Conservation (phyloP, 768 basidiomycete species). For the Lentinula guzmanii region DNA sequence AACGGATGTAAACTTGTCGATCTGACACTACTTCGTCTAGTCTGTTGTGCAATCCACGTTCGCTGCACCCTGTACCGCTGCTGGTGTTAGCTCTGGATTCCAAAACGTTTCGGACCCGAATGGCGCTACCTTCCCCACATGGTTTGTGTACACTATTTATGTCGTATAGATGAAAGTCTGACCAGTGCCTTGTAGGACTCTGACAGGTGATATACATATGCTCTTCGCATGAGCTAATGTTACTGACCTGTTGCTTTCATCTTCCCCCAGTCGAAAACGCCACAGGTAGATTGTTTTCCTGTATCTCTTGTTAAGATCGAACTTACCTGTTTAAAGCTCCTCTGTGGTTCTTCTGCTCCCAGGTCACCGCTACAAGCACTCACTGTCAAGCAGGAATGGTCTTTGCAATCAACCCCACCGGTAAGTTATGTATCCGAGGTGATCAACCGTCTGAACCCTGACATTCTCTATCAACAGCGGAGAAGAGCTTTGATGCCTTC, state of each 20-base stretch:
- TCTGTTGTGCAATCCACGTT: constrained; percentile 60
- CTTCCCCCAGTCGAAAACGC: background rate
- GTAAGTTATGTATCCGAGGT: background rate
- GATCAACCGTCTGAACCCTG: background rate
- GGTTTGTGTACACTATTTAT: constrained; percentile 10
- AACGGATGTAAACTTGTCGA: background rate
- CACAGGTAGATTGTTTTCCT: background rate
- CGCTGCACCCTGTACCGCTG: constrained; percentile 39
- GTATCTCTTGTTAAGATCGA: background rate
- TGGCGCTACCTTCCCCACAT: constrained; percentile 32
- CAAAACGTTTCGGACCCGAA: constrained; percentile 22
- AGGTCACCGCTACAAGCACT: constrained; percentile 23
- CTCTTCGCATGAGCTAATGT: background rate
- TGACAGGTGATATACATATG: background rate
- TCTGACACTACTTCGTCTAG: constrained; percentile 18
- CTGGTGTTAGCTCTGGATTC: constrained; percentile 50
- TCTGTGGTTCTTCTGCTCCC: constrained; percentile 60
- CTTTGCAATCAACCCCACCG: constrained; percentile 50
- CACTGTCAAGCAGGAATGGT: constrained; percentile 51
- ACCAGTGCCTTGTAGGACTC: background rate
- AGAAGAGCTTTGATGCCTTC: constrained; percentile 43
- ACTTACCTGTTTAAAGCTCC: constrained; percentile 20
- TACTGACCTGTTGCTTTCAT: background rate
- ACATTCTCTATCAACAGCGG: constrained; percentile 14
- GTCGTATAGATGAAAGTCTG: background rate